Conservation (phyloP, 2,329 filamentous ascomycete species). For the Chaetomium sp. region DNA sequence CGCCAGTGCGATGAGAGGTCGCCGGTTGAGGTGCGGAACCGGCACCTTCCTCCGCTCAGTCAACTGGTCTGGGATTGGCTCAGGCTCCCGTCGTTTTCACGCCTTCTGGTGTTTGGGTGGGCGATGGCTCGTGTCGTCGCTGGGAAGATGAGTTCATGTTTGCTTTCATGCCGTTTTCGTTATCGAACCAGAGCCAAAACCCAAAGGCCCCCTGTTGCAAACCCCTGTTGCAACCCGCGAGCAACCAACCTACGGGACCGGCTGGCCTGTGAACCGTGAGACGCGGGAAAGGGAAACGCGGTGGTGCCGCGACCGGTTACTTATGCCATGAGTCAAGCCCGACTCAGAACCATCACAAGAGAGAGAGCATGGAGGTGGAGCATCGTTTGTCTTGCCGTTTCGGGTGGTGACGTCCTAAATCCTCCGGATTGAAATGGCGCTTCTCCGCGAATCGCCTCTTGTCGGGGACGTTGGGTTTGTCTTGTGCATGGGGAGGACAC, state of each 20-base stretch:
- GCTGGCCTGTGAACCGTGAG: background rate
- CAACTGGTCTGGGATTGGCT: slow-evolving; percentile 6
- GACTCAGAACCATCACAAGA: slow-evolving; percentile 1
- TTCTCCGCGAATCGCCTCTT: slow-evolving; percentile 9
- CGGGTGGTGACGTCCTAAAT: background rate
- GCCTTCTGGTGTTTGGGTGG: background rate
- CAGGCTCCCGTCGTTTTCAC: no score
- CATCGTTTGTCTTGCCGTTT: background rate
- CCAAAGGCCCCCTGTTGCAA: background rate
- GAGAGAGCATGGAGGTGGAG: background rate
- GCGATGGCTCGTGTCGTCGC: background rate
- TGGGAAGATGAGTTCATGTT: background rate
- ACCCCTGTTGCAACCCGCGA: background rate
- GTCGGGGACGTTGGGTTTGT: background rate
- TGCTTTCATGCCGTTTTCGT: background rate
- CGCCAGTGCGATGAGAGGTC: background rate
- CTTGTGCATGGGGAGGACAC: background rate
- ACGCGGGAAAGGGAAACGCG: background rate
- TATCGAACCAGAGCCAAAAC: background rate
- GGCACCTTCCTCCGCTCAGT: slow-evolving; percentile 1
- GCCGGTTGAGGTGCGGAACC: slow-evolving; percentile 15
- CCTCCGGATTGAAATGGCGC: background rate
- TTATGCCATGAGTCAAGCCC: background rate
- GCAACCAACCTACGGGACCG: background rate
- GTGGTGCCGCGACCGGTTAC: background rate